Percentiles rank a stretch among this genome's conserved stretches.
Conservation (phyloP, 2,329 filamentous ascomycete species). For the Tolypocladium tropicale region DNA sequence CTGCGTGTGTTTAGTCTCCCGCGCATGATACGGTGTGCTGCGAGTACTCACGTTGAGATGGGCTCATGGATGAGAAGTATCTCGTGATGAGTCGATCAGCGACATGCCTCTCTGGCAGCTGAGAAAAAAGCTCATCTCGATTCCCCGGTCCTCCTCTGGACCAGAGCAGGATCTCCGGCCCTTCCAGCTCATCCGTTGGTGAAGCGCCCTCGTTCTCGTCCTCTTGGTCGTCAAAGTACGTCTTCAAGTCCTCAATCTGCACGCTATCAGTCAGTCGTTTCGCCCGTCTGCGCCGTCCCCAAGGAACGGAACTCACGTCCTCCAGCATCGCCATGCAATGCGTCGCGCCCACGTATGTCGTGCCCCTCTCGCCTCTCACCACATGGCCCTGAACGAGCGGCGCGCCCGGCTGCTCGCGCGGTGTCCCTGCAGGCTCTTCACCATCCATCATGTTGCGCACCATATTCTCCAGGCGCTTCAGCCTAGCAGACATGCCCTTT, state of each 20-base stretch:
- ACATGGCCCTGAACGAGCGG: conserved; percentile 28
- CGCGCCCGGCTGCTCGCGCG: conserved; percentile 4
- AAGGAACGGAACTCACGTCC: conserved; percentile 33
- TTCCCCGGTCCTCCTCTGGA: conserved; percentile 26
- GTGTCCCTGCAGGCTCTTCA: conserved; percentile 5
- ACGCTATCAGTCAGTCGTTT: conserved; percentile 3
- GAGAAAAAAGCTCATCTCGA: conserved; percentile 34
- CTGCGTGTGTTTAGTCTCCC: conserved; percentile 18
- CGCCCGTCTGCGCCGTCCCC: background rate
- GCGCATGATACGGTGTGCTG: background rate
- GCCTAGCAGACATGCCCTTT: conserved; percentile 42
- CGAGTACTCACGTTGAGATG: conserved; percentile 34
- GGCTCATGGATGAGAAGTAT: conserved; percentile 43
- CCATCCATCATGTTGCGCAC: conserved; percentile 45
- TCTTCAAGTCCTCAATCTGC: conserved; percentile 49
- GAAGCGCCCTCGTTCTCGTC: conserved; percentile 22
- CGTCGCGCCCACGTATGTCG: conserved; percentile 47
- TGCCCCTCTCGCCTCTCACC: conserved; percentile 29
- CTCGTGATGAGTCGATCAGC: conserved; percentile 40
- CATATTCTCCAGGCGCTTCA: conserved; percentile 46
- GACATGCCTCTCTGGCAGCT: conserved; percentile 34
- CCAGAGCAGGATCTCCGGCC: conserved; percentile 32
- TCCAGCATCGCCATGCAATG: conserved; percentile 52
- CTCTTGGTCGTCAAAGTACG: conserved; percentile 42
- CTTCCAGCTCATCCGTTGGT: conserved; percentile 22